These are phyloP conservation scores for Fagopyrum esculentum DNA, from an alignment of 148 eudicot species.

Conservation along the genomic window DNA sequence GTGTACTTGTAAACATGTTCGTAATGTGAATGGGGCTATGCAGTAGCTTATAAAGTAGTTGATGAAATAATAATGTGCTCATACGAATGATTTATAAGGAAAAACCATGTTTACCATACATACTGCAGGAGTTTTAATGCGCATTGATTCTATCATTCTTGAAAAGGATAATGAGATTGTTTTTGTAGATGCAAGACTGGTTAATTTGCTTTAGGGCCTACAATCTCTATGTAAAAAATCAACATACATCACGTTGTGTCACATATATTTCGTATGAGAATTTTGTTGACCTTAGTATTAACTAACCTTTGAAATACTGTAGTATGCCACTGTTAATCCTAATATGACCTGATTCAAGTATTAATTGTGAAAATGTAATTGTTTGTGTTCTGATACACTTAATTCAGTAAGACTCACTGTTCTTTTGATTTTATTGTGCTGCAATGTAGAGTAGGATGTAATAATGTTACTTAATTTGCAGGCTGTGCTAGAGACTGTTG, in stretches of 20 bases:
- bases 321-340: neutral
- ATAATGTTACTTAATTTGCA: slow-evolving; percentile 23
- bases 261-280: neutral
- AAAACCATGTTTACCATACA: no score
- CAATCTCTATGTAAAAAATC: neutral
- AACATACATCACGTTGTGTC: neutral
- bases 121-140: neutral
- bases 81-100: no score
- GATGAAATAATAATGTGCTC: no score
- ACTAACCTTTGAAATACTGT: neutral
- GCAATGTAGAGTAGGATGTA: neutral
- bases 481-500: slow-evolving; percentile 93
- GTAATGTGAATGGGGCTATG: no score
- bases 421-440: neutral
- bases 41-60: no score
- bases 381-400: slow-evolving; percentile 2
- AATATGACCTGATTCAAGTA: neutral
- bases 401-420: neutral
- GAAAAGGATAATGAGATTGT: neutral
- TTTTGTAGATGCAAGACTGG: neutral
- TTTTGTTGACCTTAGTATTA: neutral
- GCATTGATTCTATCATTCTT: neutral
- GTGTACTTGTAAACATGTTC: no score
- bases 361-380: neutral
- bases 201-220: neutral